Conservation (phyloP, 768 basidiomycete species). For the Termitomyces sp. region DNA sequence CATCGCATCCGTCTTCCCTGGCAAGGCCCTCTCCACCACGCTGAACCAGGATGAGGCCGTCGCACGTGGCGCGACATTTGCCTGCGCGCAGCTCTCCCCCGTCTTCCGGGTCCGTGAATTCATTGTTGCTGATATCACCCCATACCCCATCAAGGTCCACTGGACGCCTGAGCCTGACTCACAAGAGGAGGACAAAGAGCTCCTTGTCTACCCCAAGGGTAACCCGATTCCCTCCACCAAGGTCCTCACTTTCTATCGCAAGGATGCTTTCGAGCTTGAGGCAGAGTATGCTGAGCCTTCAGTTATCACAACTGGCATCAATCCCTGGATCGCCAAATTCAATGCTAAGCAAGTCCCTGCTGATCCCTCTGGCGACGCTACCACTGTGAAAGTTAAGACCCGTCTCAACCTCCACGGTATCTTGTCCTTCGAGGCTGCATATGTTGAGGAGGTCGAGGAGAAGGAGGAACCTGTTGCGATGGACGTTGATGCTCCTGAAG, state of each 20-base stretch:
- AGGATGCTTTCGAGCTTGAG: slow-evolving; percentile 83
- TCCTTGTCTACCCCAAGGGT: slow-evolving; percentile 83
- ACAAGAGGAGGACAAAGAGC: slow-evolving; percentile 85
- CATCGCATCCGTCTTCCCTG: slow-evolving; percentile 79
- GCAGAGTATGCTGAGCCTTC: slow-evolving; percentile 74
- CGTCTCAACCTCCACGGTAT: slow-evolving; percentile 83
- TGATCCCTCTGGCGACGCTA: slow-evolving; percentile 63
- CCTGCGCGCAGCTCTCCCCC: slow-evolving; percentile 95
- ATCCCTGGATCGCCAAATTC: slow-evolving; percentile 82
- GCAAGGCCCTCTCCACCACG: slow-evolving; percentile 82
- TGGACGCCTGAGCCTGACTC: slow-evolving; percentile 77
- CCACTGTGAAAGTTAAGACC: slow-evolving; percentile 87
- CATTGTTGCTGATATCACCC: slow-evolving; percentile 76
- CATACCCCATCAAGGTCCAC: slow-evolving; percentile 85
- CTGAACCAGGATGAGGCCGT: slow-evolving; percentile 98
- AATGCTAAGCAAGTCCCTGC: slow-evolving; percentile 76
- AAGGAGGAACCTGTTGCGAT: slow-evolving; percentile 65
- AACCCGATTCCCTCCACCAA: slow-evolving; percentile 92
- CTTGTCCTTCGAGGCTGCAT: slow-evolving; percentile 80
- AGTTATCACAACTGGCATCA: slow-evolving; percentile 68
- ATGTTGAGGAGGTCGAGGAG: slow-evolving; percentile 80
- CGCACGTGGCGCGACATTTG: slow-evolving; percentile 93
- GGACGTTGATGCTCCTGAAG: slow-evolving; percentile 52
- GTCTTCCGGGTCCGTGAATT: slow-evolving; percentile 98
- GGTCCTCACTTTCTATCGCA: slow-evolving; percentile 91